Evolutionary conservation across 257 asterid genomes (phyloP).

Genomic region (Nicotiana paniculata): DNA sequence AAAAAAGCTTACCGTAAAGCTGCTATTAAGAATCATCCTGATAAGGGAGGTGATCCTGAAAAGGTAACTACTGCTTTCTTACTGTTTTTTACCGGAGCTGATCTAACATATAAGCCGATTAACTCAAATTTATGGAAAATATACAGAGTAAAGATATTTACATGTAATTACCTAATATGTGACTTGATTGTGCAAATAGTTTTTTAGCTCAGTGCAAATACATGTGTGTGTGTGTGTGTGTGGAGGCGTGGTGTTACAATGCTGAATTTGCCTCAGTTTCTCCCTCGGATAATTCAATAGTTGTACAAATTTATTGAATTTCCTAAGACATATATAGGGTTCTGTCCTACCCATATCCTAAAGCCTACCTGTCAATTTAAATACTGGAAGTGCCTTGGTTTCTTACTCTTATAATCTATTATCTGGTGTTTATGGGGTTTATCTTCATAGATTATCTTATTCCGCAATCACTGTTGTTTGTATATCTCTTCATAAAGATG

Average conservation of each 20-base stretch:
- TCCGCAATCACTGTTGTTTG: background rate
- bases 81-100: too few species aligned
- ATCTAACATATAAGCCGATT: background rate
- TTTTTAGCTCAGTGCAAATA: too few species aligned
- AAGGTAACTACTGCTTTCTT: constrained; percentile 30
- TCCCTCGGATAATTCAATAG: too few species aligned
- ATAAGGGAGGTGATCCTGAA: constrained; percentile 87
- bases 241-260: too few species aligned
- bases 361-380: too few species aligned
- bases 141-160: too few species aligned
- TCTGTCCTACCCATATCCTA: too few species aligned
- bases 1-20: constrained; percentile 81
- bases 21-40: constrained; percentile 84
- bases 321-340: too few species aligned
- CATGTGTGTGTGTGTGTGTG: background rate
- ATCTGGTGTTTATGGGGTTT: background rate
- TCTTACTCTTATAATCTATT: background rate
- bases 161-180: too few species aligned
- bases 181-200: too few species aligned
- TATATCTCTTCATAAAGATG: background rate
- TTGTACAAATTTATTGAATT: too few species aligned
- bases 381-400: background rate
- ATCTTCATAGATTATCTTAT: background rate
- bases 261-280: background rate
- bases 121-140: too few species aligned